Percentiles rank a stretch among this genome's conserved stretches.
These are phyloP conservation scores for Arthrobotrys sphaeroides DNA, from an alignment of 2,329 filamentous ascomycete genomes.

Conservation along the genomic window DNA sequence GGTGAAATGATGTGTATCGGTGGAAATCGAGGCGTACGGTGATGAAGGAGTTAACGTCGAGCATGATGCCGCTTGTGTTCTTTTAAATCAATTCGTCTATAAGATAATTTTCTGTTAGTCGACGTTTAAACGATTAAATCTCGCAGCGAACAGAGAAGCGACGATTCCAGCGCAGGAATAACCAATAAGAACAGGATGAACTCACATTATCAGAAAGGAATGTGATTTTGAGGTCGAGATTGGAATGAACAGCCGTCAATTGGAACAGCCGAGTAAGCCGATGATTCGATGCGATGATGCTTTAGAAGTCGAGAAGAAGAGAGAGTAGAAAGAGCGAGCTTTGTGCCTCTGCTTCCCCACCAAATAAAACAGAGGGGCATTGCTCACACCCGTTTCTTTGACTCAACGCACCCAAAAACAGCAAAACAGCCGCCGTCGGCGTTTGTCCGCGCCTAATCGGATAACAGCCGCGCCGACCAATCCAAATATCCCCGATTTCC, in stretches of 20 bases:
- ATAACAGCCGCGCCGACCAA: constrained; percentile 8
- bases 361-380: neutral
- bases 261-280: no score
- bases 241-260: no score
- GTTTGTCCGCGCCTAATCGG: constrained; percentile 20
- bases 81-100: constrained; percentile 7
- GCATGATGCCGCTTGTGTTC: constrained; percentile 65
- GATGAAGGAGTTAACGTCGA: constrained; percentile 82
- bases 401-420: constrained; percentile 18
- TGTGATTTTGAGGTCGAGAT: no score
- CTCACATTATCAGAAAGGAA: neutral
- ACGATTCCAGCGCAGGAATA: constrained; percentile 21
- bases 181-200: neutral
- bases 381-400: constrained; percentile 7
- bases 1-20: neutral
- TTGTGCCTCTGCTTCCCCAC: no score
- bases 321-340: constrained; percentile 4
- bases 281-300: neutral
- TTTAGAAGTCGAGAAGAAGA: neutral
- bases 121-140: no score
- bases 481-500: neutral
- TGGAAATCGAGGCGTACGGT: constrained; percentile 49
- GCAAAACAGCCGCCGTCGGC: no score
- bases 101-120: constrained; percentile 3
- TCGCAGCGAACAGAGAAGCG: neutral